Percentiles rank a stretch among this genome's conserved stretches.
Evolutionary conservation across 306 rosid genomes (phyloP).

Genomic region (Inga oerstediana): DNA sequence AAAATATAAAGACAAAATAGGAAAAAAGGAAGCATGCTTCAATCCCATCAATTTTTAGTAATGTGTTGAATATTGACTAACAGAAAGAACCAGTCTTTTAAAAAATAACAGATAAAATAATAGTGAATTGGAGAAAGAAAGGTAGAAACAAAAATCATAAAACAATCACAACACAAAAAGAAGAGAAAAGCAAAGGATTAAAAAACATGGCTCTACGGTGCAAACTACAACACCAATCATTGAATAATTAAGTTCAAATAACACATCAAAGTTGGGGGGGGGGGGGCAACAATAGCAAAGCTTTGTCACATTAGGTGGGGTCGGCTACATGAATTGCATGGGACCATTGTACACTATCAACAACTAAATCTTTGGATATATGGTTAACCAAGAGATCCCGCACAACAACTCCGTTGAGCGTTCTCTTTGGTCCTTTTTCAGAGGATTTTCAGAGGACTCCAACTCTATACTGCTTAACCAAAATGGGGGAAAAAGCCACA

Average conservation of each 20-base stretch:
- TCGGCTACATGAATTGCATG: no score
- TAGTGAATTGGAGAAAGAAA: constrained; percentile 1
- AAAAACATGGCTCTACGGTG: neutral
- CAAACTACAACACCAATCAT: neutral
- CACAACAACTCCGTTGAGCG: no score
- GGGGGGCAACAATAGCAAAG: no score
- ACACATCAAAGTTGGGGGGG: neutral
- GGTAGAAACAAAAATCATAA: neutral
- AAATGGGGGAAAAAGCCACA: neutral
- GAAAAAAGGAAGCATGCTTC: neutral
- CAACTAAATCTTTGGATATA: no score
- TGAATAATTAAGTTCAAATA: neutral
- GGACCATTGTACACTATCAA: no score
- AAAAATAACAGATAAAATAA: neutral
- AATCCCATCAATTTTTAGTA: neutral
- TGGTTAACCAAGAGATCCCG: no score
- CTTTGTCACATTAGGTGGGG: no score
- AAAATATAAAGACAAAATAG: neutral
- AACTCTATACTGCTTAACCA: no score
- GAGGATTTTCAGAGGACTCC: no score
- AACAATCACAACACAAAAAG: neutral
- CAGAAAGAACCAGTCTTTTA: neutral
- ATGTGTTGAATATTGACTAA: neutral
- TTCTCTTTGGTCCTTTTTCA: no score
- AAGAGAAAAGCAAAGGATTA: neutral